A percentile compares a stretch with the other conserved stretches of the same genome.
Conservation (phyloP, 495 filamentous ascomycete genomes). For the Massariosphaeria phaeospora region DNA sequence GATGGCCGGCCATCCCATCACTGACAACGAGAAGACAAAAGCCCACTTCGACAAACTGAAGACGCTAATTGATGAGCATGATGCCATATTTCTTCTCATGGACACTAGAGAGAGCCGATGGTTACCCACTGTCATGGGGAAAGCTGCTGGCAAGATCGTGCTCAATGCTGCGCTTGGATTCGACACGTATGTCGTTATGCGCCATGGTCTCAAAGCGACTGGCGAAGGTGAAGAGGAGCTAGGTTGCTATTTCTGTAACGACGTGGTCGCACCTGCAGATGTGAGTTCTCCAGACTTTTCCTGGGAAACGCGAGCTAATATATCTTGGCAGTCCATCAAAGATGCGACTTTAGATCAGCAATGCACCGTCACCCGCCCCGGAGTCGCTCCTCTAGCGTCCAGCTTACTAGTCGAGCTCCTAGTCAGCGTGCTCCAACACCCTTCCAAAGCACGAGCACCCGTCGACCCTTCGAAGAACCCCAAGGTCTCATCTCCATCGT, state of each 20-base stretch:
- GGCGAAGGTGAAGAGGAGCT: slow-evolving; percentile 57
- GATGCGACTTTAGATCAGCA: slow-evolving; percentile 95
- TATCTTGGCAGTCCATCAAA: slow-evolving; percentile 66
- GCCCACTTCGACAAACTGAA: slow-evolving; percentile 70
- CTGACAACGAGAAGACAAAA: slow-evolving; percentile 60
- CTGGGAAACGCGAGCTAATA: slow-evolving; percentile 27
- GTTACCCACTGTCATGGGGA: slow-evolving; percentile 97
- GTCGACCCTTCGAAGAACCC: slow-evolving; percentile 40
- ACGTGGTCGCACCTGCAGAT: slow-evolving; percentile 91
- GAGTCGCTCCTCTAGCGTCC: slow-evolving; percentile 85
- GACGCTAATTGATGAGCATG: slow-evolving; percentile 75
- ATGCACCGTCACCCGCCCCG: slow-evolving; percentile 93
- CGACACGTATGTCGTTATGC: slow-evolving; percentile 95
- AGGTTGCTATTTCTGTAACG: slow-evolving; percentile 97
- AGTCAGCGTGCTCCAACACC: slow-evolving; percentile 83
- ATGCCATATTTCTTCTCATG: slow-evolving; percentile 92
- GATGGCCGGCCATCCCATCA: slow-evolving; percentile 87
- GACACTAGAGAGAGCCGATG: slow-evolving; percentile 91
- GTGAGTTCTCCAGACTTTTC: slow-evolving; percentile 51
- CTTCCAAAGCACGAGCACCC: slow-evolving; percentile 54
- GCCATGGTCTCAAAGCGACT: slow-evolving; percentile 62
- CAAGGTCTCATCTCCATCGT: slow-evolving; percentile 6
- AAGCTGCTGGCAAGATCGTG: slow-evolving; percentile 85
- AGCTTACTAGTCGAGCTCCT: slow-evolving; percentile 88
- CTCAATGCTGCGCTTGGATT: slow-evolving; percentile 96